Evolutionary conservation across 2,329 filamentous ascomycete species (phyloP), one percentile per base, ranked within the genome.

Genomic region (Aspergillus sp.): DNA sequence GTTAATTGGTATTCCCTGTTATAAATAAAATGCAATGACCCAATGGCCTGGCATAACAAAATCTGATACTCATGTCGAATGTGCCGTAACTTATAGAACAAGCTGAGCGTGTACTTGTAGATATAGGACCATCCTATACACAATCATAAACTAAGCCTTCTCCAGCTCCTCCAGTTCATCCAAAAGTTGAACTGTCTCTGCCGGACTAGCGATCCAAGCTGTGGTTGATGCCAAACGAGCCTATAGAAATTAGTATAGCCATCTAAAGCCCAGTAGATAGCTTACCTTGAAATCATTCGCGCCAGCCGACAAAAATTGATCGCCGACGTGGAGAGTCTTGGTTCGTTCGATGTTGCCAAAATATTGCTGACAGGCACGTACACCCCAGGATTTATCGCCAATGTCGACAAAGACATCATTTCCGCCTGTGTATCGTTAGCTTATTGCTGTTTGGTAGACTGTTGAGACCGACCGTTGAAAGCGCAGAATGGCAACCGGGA

Each of bases 381-480:
- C 93, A 51, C 93, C 93, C 86, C 90, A 95, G 42, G 85, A 90
- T 71, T 98, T 98, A 71, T 98, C 93, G 44, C 93, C 93, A 60
- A 98, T 96, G 65, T 98, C 93, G 42, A 98, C 90, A 68, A 98
- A 98, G 34, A 97, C 90, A 65, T 98, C 93, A 49, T 93, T 91
- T 8, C 93, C 93, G 42, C 91, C 74, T 78, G 36, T 9, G 12
- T 2, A 33, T 32, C 4, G 19, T 19, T 19, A 19, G 19, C 19
- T 39, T 35, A 7, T 46, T 26, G 45, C 26, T 29, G 4, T 33
- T 44, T 27, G 41, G 26, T 11, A 37, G 27, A 7, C 12, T 10
- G 5, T 30, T 42, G 27, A 31, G 26, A 49, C 54, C 31, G 60
- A 77, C 77, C 93, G 66, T 98, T 98, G 74, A 98, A 98, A 19